Percentiles rank a stretch among this genome's conserved stretches.
phyloP scores from a whole-genome alignment of 495 filamentous ascomycete genomes.

The Aspergillus ellipticus region DNA sequence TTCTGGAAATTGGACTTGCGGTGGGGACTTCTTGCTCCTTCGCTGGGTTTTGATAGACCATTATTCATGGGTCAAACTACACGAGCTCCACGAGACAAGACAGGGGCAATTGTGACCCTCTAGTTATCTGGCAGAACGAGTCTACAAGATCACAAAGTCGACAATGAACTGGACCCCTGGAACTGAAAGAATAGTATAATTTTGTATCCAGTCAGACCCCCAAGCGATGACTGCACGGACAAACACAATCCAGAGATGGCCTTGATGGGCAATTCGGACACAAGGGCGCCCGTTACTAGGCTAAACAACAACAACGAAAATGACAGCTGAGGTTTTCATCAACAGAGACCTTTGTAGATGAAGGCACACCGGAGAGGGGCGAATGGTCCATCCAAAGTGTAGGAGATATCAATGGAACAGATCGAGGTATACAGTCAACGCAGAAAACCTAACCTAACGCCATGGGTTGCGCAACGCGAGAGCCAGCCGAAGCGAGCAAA shows the following conservation, averaged over 20 bases:
- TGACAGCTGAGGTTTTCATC: neutral
- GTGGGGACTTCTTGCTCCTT: neutral
- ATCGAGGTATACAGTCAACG: constrained; percentile 11
- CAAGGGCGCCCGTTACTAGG: neutral
- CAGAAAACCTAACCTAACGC: constrained; percentile 14
- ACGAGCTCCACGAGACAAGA: neutral
- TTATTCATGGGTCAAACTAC: neutral
- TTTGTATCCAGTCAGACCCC: neutral
- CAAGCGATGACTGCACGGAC: neutral
- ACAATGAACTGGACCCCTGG: neutral
- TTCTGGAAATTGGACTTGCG: neutral
- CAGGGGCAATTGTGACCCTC: neutral
- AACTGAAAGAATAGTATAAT: neutral
- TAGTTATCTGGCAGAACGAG: neutral
- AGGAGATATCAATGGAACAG: constrained; percentile 4
- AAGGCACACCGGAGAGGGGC: neutral
- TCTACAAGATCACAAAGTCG: neutral
- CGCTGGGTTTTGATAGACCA: neutral
- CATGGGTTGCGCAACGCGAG: neutral
- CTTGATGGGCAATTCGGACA: neutral
- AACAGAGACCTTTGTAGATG: constrained; percentile 10
- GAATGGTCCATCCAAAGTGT: neutral
- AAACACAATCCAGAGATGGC: neutral
- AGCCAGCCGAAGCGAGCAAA: neutral
- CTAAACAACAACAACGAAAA: neutral